Evolutionary conservation across 495 filamentous ascomycete species (phyloP).

Genomic region (Halenospora varia): DNA sequence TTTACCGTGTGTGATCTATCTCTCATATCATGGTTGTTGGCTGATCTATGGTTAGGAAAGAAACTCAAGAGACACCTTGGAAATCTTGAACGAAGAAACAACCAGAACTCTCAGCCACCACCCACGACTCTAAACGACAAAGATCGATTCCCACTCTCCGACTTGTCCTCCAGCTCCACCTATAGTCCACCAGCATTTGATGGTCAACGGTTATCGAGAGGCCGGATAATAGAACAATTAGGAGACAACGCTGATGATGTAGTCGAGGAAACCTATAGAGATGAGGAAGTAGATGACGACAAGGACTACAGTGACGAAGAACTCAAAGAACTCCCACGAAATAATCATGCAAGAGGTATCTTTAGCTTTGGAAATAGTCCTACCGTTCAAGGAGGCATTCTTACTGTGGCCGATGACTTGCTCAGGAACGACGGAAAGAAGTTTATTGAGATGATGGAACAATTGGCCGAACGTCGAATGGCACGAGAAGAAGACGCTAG

Average conservation of each 20-base stretch:
- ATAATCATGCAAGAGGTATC: slow-evolving; percentile 62
- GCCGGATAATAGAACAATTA: slow-evolving; percentile 55
- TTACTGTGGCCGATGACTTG: slow-evolving; percentile 97
- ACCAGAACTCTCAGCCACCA: no score
- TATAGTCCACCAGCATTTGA: slow-evolving; percentile 41
- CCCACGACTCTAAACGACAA: no score
- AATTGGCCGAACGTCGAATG: slow-evolving; percentile 96
- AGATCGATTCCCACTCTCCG: no score
- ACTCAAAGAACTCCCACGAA: slow-evolving; percentile 58
- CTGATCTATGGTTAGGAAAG: no score
- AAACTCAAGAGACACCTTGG: no score
- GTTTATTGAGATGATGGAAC: slow-evolving; percentile 99
- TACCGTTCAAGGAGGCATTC: slow-evolving; percentile 95
- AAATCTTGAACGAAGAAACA: no score
- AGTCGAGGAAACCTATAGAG: slow-evolving; percentile 36
- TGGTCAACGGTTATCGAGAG: slow-evolving; percentile 46
- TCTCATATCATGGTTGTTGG: no score
- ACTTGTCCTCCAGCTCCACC: no score
- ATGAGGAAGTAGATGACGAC: slow-evolving; percentile 39
- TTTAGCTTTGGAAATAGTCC: slow-evolving; percentile 97
- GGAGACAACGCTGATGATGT: slow-evolving; percentile 61
- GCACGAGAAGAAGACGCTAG: slow-evolving; percentile 89
- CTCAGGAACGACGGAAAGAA: slow-evolving; percentile 99
- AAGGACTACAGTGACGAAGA: slow-evolving; percentile 51
- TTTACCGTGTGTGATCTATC: no score